These are phyloP conservation scores for Dactylellina parvicollis DNA, from an alignment of 2,329 filamentous ascomycete genomes.

Conservation along the genomic window DNA sequence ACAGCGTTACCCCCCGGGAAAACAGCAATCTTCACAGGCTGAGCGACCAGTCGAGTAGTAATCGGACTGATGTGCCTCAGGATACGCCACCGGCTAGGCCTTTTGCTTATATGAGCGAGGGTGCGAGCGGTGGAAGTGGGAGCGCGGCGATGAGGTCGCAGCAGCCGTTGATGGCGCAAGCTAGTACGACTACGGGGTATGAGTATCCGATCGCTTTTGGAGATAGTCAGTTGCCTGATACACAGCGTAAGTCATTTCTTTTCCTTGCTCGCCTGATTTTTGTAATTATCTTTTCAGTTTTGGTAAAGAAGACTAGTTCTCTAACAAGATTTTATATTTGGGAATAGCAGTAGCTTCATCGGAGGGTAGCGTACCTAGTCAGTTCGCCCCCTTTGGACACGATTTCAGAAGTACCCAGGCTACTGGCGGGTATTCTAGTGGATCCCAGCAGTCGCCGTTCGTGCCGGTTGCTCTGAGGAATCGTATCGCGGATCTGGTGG, in stretches of 20 bases:
- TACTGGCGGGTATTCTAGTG: constrained; percentile 30
- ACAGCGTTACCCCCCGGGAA: constrained; percentile 36
- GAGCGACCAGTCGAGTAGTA: constrained; percentile 66
- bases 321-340: constrained; percentile 10
- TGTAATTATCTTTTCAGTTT: constrained; percentile 20
- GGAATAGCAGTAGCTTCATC: constrained; percentile 51
- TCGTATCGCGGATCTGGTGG: constrained; percentile 54
- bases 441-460: constrained; percentile 57
- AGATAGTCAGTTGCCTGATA: constrained; percentile 72
- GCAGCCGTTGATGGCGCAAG: constrained; percentile 39
- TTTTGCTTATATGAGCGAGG: constrained; percentile 17
- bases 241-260: constrained; percentile 67
- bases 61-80: constrained; percentile 44
- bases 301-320: constrained; percentile 58
- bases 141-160: constrained; percentile 20
- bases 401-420: constrained; percentile 46
- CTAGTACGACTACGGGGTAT: constrained; percentile 45
- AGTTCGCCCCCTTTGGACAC: constrained; percentile 33
- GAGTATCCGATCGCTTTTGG: constrained; percentile 58
- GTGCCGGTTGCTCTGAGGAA: constrained; percentile 59
- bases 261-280: constrained; percentile 55
- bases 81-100: constrained; percentile 43
- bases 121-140: constrained; percentile 9
- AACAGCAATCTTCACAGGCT: too few species aligned
- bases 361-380: constrained; percentile 52